Percentiles rank a stretch among this genome's conserved stretches.
phyloP scores from a whole-genome alignment of 2,329 filamentous ascomycete genomes.

The Cordyceps farinosa region DNA sequence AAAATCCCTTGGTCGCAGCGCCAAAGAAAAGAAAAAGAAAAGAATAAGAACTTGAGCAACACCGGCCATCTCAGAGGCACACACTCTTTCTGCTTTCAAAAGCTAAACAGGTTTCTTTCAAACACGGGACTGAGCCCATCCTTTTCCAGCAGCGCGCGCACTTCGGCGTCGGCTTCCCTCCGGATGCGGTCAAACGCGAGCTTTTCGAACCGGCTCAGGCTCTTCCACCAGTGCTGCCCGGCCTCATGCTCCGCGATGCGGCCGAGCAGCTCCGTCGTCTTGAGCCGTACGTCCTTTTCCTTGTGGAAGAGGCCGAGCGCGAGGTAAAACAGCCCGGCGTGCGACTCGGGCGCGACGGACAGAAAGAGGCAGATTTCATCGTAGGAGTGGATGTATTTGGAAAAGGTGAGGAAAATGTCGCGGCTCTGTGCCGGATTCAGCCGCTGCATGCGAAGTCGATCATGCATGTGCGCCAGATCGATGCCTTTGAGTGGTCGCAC shows the following conservation, averaged over 20 bases:
- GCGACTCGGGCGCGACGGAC: slow-evolving; percentile 76
- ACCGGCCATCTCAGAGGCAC: not conserved
- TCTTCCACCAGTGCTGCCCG: slow-evolving; percentile 88
- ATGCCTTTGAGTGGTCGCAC: slow-evolving; percentile 70
- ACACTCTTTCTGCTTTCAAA: not conserved
- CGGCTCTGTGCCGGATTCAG: slow-evolving; percentile 71
- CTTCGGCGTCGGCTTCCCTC: slow-evolving; percentile 57
- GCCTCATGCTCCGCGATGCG: slow-evolving; percentile 83
- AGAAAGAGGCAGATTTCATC: slow-evolving; percentile 83
- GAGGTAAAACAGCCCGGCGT: slow-evolving; percentile 86
- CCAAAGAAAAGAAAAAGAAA: not conserved
- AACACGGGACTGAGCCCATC: slow-evolving; percentile 39
- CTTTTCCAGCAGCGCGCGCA: slow-evolving; percentile 43
- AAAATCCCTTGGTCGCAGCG: not conserved
- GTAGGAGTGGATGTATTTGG: slow-evolving; percentile 72
- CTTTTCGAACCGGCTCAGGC: slow-evolving; percentile 82
- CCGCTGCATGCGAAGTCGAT: slow-evolving; percentile 79
- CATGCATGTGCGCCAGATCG: slow-evolving; percentile 88
- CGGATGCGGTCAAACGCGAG: slow-evolving; percentile 78
- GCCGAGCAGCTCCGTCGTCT: slow-evolving; percentile 75
- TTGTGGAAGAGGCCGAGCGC: slow-evolving; percentile 91
- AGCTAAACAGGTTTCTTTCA: slow-evolving; percentile 33
- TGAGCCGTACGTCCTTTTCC: slow-evolving; percentile 71
- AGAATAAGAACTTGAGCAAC: not conserved
- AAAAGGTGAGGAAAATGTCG: slow-evolving; percentile 80